Evolutionary conservation across 306 rosid genomes (phyloP).

Genomic region (Psophocarpus tetragonolobus): DNA sequence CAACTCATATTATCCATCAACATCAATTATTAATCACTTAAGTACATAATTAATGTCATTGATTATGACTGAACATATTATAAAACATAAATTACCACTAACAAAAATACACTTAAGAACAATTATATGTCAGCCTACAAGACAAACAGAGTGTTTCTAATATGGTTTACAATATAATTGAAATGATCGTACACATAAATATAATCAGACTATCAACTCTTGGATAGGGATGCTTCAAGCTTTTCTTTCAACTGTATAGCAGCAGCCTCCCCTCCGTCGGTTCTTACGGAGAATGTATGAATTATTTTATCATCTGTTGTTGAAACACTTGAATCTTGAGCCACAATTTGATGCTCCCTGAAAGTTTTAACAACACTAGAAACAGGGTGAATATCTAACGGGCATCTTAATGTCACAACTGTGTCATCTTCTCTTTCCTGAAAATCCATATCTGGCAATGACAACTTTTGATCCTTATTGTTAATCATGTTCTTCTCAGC

Average conservation of each 20-base stretch:
- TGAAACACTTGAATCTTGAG: conserved; percentile 62
- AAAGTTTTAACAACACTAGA: conserved; percentile 61
- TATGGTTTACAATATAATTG: conserved; percentile 19
- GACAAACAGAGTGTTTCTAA: neutral
- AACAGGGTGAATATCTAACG: conserved; percentile 80
- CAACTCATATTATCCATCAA: conserved; percentile 2
- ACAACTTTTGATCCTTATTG: conserved; percentile 45
- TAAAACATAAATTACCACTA: conserved; percentile 13
- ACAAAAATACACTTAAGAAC: neutral
- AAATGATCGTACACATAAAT: conserved; percentile 32
- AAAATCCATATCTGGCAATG: conserved; percentile 69
- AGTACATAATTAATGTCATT: conserved; percentile 19
- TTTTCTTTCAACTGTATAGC: conserved; percentile 77
- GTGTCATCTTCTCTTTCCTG: conserved; percentile 72
- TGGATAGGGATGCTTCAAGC: conserved; percentile 65
- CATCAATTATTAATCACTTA: neutral
- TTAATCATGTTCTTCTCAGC: conserved; percentile 60
- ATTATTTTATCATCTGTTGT: conserved; percentile 52
- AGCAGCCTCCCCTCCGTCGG: conserved; percentile 66
- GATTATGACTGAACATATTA: conserved; percentile 4
- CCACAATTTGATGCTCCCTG: conserved; percentile 66
- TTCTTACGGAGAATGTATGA: conserved; percentile 72
- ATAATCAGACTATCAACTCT: conserved; percentile 31
- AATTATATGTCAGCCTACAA: conserved; percentile 15
- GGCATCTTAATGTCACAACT: conserved; percentile 70